phyloP scores from a whole-genome alignment of 129 eudicot species.

The Calendula officinalis region DNA sequence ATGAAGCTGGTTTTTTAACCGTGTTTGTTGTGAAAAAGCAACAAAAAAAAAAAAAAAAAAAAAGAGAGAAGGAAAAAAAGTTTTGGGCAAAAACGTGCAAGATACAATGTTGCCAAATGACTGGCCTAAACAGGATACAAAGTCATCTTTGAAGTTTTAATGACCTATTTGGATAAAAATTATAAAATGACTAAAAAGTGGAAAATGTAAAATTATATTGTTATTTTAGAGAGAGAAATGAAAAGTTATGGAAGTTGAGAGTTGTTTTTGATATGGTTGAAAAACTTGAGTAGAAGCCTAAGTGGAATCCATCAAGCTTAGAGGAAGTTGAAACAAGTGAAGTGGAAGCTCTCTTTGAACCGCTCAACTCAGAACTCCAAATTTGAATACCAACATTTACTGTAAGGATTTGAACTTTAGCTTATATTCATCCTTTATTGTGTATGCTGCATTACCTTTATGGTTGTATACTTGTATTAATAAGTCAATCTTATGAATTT shows the following conservation, averaged over 20 bases:
- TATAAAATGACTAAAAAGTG: no score
- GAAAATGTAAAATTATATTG: no score
- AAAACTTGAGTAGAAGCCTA: conserved; percentile 65
- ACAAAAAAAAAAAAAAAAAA: no score
- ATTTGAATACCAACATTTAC: conserved; percentile 33
- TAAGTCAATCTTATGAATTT: no score
- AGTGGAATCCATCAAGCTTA: conserved; percentile 80
- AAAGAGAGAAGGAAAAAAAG: background rate
- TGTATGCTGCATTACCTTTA: background rate
- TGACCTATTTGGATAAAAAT: no score
- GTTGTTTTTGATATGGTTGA: conserved; percentile 4
- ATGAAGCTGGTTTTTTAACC: background rate
- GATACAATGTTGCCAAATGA: background rate
- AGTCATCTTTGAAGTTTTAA: background rate
- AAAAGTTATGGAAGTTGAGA: background rate
- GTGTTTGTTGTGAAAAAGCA: background rate
- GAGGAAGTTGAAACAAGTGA: conserved; percentile 77
- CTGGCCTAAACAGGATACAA: background rate
- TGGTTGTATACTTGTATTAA: no score
- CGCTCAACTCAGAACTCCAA: conserved; percentile 51
- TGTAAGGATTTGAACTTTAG: conserved; percentile 3
- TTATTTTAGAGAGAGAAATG: no score
- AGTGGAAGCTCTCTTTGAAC: conserved; percentile 66
- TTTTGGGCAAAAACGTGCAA: background rate
- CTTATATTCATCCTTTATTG: background rate